Evolutionary conservation across 148 eudicot species (phyloP).

Genomic region (Cornus florida): DNA sequence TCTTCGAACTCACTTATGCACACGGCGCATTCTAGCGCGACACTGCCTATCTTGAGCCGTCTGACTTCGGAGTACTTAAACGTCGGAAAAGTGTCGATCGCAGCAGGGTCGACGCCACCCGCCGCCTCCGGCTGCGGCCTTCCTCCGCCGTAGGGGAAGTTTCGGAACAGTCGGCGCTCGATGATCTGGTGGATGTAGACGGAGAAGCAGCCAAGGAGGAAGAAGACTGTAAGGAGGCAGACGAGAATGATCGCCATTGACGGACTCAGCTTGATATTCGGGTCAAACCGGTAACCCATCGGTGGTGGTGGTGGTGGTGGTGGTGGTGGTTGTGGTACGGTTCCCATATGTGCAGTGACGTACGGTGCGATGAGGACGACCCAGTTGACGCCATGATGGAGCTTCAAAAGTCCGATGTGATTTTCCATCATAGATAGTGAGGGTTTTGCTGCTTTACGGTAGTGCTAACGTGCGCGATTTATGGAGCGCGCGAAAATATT

Average conservation of each 20-base stretch:
- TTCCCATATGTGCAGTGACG: not conserved
- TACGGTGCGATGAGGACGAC: not conserved
- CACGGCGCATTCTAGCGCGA: conserved; percentile 47
- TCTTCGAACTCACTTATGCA: conserved; percentile 52
- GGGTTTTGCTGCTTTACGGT: too few relatives aligned
- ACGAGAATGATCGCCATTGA: conserved; percentile 33
- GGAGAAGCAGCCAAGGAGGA: conserved; percentile 37
- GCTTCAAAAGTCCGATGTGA: not conserved
- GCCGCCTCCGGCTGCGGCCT: not conserved
- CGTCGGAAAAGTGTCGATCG: conserved; percentile 39
- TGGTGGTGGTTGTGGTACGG: not conserved
- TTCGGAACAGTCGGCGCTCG: conserved; percentile 12
- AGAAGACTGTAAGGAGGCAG: conserved; percentile 24
- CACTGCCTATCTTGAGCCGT: conserved; percentile 30
- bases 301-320: conserved; percentile 7
- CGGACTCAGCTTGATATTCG: conserved; percentile 16
- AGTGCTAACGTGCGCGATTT: not conserved
- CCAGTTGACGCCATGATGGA: not conserved
- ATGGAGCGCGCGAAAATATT: not conserved
- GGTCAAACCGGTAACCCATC: not conserved
- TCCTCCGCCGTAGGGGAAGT: not conserved
- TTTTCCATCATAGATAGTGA: not conserved
- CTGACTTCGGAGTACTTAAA: conserved; percentile 47
- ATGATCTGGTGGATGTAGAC: conserved; percentile 35
- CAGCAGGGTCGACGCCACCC: conserved; percentile 32